Conservation (phyloP, 305 asterid genomes). For the Withania somnifera region DNA sequence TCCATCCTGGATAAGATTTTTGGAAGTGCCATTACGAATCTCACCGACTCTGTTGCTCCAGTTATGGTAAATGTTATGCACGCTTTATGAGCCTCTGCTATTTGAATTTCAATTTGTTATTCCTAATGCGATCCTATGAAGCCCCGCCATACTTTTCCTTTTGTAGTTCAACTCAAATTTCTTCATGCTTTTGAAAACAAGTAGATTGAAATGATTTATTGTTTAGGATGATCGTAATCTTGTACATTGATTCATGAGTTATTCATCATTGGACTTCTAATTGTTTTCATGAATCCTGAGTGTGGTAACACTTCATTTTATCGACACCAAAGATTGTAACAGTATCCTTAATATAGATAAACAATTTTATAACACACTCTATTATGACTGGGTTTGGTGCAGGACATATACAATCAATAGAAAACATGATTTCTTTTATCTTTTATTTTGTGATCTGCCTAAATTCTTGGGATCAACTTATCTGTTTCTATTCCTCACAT, state of each 20-base stretch:
- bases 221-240: neutral
- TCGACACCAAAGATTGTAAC: neutral
- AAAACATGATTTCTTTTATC: neutral
- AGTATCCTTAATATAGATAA: neutral
- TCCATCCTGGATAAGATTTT: slow-evolving; percentile 60
- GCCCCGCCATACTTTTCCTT: neutral
- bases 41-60: slow-evolving; percentile 21
- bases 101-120: neutral
- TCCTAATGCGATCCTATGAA: neutral
- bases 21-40: slow-evolving; percentile 44
- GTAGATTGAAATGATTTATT: neutral
- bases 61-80: slow-evolving; percentile 36
- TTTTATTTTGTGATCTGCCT: neutral
- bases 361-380: neutral
- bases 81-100: neutral
- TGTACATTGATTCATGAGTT: neutral
- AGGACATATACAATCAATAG: slow-evolving; percentile 1
- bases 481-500: neutral
- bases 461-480: neutral
- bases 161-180: neutral
- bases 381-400: neutral
- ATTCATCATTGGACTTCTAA: neutral
- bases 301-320: neutral
- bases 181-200: neutral
- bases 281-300: neutral